These are phyloP conservation scores for Candida taoyuanica DNA, from an alignment of 805 yeast species.

Conservation along the genomic window DNA sequence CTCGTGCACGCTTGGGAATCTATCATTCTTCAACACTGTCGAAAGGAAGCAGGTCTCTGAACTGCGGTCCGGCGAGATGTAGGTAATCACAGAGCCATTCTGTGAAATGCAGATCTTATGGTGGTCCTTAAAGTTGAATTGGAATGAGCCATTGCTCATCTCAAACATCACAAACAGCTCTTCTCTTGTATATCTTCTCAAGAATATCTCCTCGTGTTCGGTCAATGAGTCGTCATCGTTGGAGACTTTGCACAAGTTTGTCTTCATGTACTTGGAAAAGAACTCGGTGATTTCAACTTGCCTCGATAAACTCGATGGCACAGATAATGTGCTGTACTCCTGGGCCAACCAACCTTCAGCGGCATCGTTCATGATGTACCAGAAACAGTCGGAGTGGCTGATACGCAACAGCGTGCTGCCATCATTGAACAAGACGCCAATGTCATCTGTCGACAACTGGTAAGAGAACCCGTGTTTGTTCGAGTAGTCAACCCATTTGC, in stretches of 20 bases:
- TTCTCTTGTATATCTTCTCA: conserved; percentile 79
- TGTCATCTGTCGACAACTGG: conserved; percentile 82
- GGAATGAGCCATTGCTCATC: conserved; percentile 86
- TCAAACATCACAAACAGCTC: conserved; percentile 86
- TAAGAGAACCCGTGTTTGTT: conserved; percentile 94
- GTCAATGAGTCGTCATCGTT: conserved; percentile 45
- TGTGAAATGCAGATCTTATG: conserved; percentile 80
- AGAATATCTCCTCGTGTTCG: conserved; percentile 62
- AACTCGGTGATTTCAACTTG: conserved; percentile 83
- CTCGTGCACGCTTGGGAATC: conserved; percentile 41
- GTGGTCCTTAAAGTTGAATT: conserved; percentile 94
- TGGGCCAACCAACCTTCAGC: conserved; percentile 51
- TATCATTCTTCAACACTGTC: conserved; percentile 43
- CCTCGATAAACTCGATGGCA: conserved; percentile 50
- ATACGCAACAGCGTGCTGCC: conserved; percentile 76
- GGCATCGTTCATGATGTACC: conserved; percentile 51
- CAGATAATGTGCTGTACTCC: conserved; percentile 37
- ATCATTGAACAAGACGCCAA: conserved; percentile 87
- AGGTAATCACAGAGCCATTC: conserved; percentile 71
- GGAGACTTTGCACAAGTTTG: conserved; percentile 78
- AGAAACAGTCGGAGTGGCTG: conserved; percentile 56
- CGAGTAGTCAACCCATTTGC: conserved; percentile 98
- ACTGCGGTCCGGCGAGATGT: conserved; percentile 72
- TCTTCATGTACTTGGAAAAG: conserved; percentile 88
- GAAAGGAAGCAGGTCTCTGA: conserved; percentile 61